phyloP scores from a whole-genome alignment of 2,329 filamentous ascomycete genomes.

The Fusarium secorum region DNA sequence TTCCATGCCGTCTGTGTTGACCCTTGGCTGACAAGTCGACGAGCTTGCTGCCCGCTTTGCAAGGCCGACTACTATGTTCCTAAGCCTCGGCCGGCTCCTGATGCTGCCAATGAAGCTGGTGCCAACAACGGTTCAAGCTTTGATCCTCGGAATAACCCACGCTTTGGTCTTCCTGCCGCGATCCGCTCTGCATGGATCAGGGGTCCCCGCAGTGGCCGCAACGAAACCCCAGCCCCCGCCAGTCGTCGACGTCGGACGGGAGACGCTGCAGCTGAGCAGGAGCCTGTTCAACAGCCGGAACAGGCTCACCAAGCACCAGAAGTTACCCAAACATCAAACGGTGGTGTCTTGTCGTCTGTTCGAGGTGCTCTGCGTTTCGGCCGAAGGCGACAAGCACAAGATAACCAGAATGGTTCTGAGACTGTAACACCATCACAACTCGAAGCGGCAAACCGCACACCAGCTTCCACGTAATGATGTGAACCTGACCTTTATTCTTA shows the following conservation, averaged over 20 bases:
- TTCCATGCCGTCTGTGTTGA: slow-evolving; percentile 97
- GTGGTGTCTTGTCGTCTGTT: slow-evolving; percentile 45
- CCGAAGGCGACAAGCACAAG: slow-evolving; percentile 38
- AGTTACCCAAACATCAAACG: slow-evolving; percentile 19
- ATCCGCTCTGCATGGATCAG: slow-evolving; percentile 53
- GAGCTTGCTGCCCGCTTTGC: slow-evolving; percentile 95
- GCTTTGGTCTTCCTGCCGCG: slow-evolving; percentile 58
- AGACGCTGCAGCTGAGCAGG: slow-evolving; percentile 15
- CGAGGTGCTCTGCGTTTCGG: slow-evolving; percentile 47
- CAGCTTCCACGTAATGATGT: slow-evolving; percentile 25
- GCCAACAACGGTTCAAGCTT: slow-evolving; percentile 37
- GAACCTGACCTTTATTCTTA: slow-evolving; percentile 17
- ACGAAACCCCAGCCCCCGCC: neutral
- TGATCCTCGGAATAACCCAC: slow-evolving; percentile 51
- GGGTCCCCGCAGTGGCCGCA: slow-evolving; percentile 15
- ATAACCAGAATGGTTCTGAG: slow-evolving; percentile 20
- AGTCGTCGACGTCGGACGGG: slow-evolving; percentile 20
- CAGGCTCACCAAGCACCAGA: slow-evolving; percentile 14
- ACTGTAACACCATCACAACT: slow-evolving; percentile 56
- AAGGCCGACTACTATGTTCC: slow-evolving; percentile 98
- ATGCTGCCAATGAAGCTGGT: slow-evolving; percentile 49
- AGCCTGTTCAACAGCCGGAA: slow-evolving; percentile 14
- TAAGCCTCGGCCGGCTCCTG: slow-evolving; percentile 74
- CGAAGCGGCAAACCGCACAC: slow-evolving; percentile 52
- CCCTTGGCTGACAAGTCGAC: slow-evolving; percentile 92